Base-by-base conservation (phyloP, 306 rosid species). In the Sicyos baderoa region DNA sequence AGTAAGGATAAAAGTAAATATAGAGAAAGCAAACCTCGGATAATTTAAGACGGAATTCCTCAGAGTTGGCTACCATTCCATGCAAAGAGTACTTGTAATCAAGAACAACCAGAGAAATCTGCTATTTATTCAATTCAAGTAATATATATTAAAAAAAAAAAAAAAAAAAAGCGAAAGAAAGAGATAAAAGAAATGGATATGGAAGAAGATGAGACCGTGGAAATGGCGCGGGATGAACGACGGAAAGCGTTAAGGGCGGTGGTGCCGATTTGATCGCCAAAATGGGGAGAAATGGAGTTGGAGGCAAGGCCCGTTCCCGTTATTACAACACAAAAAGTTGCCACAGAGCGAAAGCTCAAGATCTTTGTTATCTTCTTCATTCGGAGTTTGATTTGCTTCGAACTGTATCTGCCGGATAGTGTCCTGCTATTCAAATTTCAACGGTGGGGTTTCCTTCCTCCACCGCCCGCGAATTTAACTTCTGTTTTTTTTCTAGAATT, bases 161-260 rank as follows among this genome's bases (percentile, higher is more conserved):
- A 25, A 25, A 25, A 25, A 25, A 3, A 25, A 25, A 3, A 1
- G 3, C 3, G 3, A 25, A 25, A 3, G 9, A 7, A n/a, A 16
- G 18, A 25, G 63, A 9, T 18, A 25, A 68, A 11, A 5, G 58
- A 54, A 37, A 37, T 37, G 0, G 44, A 61, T 12, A 40, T 40
- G 13, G 53, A 40, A 73, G 68, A 63, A 73, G 70, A 53, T 80
- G 80, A 54, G 75, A 82, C 97, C 2, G 88, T 23, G 69, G 84
- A 77, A 84, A 86, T 77, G 37, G 97, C 95, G 50, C 95, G 90
- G 56, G 86, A 75, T 56, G 92, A 86, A 76, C 97, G 97, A 16
- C 77, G 25, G 76, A 86, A 71, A 76, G 90, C 97, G 42, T 78
- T 76, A 67, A 84, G n/a, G n/a, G n/a, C 50, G 14, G 79, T 80